Evolutionary conservation across 139 green algal species (phyloP), one percentile per base, ranked within the genome.

Genomic region (Coelastrella sp.): DNA sequence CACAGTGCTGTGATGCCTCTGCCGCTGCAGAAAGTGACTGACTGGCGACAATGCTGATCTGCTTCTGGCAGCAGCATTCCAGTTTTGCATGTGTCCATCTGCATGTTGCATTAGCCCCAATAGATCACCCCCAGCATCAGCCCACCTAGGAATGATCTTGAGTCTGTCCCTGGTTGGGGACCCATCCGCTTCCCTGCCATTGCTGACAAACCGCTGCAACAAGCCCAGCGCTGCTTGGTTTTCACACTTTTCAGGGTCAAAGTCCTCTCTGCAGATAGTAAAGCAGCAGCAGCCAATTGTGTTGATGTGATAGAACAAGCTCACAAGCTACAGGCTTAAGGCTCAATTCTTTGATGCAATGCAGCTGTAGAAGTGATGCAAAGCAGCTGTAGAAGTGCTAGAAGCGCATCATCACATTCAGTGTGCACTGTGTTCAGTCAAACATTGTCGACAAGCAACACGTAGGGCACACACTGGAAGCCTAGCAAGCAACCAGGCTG

Each of bases 101-200:
- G 61, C 61, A 71, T 13, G 61, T 13, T 71, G 61, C 10, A 71
- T 71, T 71, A 71, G 61, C 61, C 61, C 61, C 11, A 19, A 71
- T 71, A 71, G 61, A 47, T 6, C n/a, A 6, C 7, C 16, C 14
- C 22, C 16, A 32, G 16, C 16, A 76, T 7, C 17, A 16, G 5
- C 82, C 6, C 68, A 85, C 74, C 88, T 77, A 0, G 96, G 93
- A n/a, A 99, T 96, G 66, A 99, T 91, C 89, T 99, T 99, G 11
- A 99, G 90, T 54, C 97, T 93, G 59, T 98, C 95, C 0, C 96
- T 92, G 0, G 96, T 97, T 5, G 89, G 79, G 6, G 81, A 84
- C 71, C 96, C 95, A 86, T 98, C 96, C 3, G 86, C 76, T 91
- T 98, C 96, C 5, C 88, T 76, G 23, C 94, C 94, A 86, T 98